phyloP scores from a whole-genome alignment of 176 grass and related monocot genomes.

The Rhipidocladum racemiflorum region DNA sequence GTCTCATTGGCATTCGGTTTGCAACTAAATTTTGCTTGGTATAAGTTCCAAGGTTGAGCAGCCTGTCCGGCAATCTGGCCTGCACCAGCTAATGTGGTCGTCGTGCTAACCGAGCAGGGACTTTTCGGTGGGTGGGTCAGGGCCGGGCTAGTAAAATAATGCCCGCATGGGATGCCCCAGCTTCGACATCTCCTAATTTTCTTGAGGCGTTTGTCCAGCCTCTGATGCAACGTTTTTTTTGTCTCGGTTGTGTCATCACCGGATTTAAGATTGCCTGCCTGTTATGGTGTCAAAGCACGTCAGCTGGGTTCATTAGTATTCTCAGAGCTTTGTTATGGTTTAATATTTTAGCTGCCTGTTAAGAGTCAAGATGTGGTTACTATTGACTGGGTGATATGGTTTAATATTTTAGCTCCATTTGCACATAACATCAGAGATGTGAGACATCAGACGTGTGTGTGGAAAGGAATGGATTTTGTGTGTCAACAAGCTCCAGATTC shows the following conservation, averaged over 20 bases:
- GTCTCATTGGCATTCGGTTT: not conserved
- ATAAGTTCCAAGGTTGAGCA: not conserved
- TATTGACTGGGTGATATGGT: not conserved
- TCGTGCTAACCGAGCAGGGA: not conserved
- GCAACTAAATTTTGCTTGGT: not conserved
- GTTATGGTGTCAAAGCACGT: constrained; percentile 1
- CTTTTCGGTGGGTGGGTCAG: not conserved
- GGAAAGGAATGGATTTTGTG: not conserved
- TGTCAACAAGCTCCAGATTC: not conserved
- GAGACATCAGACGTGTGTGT: too few species aligned
- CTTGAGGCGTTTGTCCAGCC: not conserved
- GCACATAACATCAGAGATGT: not conserved
- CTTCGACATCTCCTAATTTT: not conserved
- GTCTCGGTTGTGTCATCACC: constrained; percentile 11
- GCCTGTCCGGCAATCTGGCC: not conserved
- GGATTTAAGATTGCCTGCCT: constrained; percentile 17
- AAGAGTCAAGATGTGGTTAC: not conserved
- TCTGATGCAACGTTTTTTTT: constrained; percentile 7
- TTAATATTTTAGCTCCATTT: not conserved
- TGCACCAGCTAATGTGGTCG: not conserved
- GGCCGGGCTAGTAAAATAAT: not conserved
- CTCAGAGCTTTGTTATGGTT: not conserved
- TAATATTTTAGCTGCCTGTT: too few species aligned
- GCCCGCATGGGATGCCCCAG: not conserved
- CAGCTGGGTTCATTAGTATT: not conserved